Conservation (phyloP, 1,284 basidiomycete species). For the Moniliella sp. region DNA sequence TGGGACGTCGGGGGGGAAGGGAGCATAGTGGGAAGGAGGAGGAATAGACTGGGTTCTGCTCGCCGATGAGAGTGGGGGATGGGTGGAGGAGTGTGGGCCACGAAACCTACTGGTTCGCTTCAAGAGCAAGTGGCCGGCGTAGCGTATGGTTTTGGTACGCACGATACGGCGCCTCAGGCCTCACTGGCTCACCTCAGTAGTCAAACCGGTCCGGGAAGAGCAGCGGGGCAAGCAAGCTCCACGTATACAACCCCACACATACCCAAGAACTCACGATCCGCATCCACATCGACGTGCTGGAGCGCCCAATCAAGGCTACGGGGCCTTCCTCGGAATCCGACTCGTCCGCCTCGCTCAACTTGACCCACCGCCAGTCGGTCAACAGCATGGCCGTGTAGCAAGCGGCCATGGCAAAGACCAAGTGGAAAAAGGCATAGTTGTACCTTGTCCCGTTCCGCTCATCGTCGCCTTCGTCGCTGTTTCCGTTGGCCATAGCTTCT, state of each 20-base stretch:
- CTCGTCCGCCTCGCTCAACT: conserved; percentile 12
- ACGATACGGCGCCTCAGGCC: too few species aligned
- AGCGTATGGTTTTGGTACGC: too few species aligned
- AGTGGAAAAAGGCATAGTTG: conserved; percentile 94
- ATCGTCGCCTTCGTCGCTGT: conserved; percentile 58
- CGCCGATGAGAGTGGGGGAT: too few species aligned
- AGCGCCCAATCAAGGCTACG: conserved; percentile 81
- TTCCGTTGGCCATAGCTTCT: conserved; percentile 40
- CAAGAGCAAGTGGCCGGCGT: too few species aligned
- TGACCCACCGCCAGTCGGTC: conserved; percentile 57
- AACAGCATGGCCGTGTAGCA: conserved; percentile 98
- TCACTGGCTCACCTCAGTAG: too few species aligned
- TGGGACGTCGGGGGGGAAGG: too few species aligned
- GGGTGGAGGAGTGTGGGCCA: too few species aligned
- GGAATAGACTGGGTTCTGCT: too few species aligned
- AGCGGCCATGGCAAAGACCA: conserved; percentile 80
- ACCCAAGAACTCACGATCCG: conserved; percentile 83
- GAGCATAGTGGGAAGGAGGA: too few species aligned
- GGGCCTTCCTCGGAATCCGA: conserved; percentile 39
- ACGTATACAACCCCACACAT: conserved; percentile 16
- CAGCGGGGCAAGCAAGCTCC: conserved; percentile 51
- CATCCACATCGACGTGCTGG: conserved; percentile 98
- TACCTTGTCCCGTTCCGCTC: conserved; percentile 89
- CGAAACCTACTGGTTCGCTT: too few species aligned
- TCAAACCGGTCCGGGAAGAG: too few species aligned